Evolutionary conservation across 192 early-diverging fungal genomes (phyloP), one percentile per base, ranked within the genome.

Genomic region (Coemansia sp.): DNA sequence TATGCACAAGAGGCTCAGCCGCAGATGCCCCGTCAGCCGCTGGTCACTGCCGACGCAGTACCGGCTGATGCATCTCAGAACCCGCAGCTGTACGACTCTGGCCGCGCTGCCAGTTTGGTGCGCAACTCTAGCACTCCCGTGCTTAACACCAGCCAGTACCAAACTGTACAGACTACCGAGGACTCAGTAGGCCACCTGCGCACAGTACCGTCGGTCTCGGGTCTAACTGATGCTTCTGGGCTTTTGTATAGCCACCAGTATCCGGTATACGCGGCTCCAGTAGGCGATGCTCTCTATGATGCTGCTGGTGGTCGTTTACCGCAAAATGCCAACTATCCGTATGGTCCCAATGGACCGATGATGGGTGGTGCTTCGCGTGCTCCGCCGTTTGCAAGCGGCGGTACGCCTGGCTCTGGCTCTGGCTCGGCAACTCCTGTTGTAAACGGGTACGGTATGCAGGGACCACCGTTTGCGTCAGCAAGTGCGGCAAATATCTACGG

Each of bases 131-230:
- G 67, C 33, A 77, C 74, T 19, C 74, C 74, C 2, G 68, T 67
- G 37, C 68, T 77, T n/a, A 67, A 65, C 39, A 53, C 74, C 47
- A 77, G 70, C 50, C 74, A 77, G 56, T 70, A 77, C 50, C 67
- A 70, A 20, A 57, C 48, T 7, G 33, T 66, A 57, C 74, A 66
- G 44, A 53, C 40, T 10, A 16, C 38, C 7, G 74, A 70, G 36
- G 59, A 67, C 30, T n/a, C 53, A 8, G 11, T 52, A 3, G 45
- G 45, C 13, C 45, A 47, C 6, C 15, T 47, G 21, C 63, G 20
- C 45, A 38, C 19, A 14, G 68, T 45, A 14, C 67, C 55, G 5
- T 45, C 38, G 8, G 41, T 53, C 16, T 21, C 54, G 46, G 65
- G 31, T 2, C 51, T 55, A 21, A 47, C 60, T 1, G 58, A 65